Evolutionary conservation across 768 basidiomycete species (phyloP), one percentile per base, ranked within the genome.

Genomic region (Cantharellus anzutake): DNA sequence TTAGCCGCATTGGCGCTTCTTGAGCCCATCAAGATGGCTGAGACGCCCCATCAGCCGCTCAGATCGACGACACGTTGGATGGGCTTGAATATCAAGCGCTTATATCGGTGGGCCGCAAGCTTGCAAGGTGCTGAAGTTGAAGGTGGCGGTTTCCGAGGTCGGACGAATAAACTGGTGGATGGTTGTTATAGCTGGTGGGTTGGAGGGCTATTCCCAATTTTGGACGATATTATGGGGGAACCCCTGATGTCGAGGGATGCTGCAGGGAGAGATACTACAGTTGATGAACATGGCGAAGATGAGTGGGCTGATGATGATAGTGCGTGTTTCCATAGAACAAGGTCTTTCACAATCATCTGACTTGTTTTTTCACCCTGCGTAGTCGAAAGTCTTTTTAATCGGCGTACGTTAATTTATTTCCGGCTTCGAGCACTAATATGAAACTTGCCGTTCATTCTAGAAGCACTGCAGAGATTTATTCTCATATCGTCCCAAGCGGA

Each of bases 121-220:
- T 84, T 96, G 82, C 94, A 98, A 68, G 92, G 90, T 0, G 70
- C 72, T 1, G 82, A 82, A 50, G 75, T 78, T 5, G 94, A 98
- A 67, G 74, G 91, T 4, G 94, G 92, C 2, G 96, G 96, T 2
- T 98, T 99, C 71, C 78, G 77, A 59, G 96, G 96, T 0, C 75
- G 96, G 58, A 89, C 90, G 64, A 99, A 98, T 69, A 99, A 99
- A 70, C 78, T 99, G n/a, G 94, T 99, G 0, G 96, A 99, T 66
- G 96, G 94, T 3, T 99, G 96, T 70, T 99, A 99, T 70, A 83
- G 86, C n/a, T 99, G 96, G 96, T 99, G 94, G 96, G 87, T 90
- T 34, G 96, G 89, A 2, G 93, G 93, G 0, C 77, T 84, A 14
- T 88, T 96, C 67, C 75, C 78, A 0, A 71, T 97, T 4, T 71